Conservation (phyloP, 371 early-diverging fungal genomes). For the Lichtheimia ramosa region DNA sequence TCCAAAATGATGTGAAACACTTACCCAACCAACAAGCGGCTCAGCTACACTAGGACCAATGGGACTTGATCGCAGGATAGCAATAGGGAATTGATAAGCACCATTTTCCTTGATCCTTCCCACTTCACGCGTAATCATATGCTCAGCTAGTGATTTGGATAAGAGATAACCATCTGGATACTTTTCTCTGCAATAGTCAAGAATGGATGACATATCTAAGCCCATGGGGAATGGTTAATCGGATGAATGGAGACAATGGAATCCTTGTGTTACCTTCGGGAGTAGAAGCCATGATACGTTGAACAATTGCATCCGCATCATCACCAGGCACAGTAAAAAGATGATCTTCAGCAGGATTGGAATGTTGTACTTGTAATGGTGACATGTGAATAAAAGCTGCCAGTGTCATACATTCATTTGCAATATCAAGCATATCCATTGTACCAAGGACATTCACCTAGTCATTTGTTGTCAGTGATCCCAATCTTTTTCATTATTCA, state of each 20-base stretch:
- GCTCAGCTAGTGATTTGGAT: conserved; percentile 60
- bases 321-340: conserved; percentile 48
- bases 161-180: conserved; percentile 59
- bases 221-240: too few species aligned
- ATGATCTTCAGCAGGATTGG: conserved; percentile 33
- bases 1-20: neutral
- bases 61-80: conserved; percentile 54
- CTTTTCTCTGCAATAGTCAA: conserved; percentile 10
- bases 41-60: conserved; percentile 54
- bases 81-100: conserved; percentile 38
- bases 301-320: conserved; percentile 37
- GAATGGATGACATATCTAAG: conserved; percentile 16
- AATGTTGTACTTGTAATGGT: conserved; percentile 38
- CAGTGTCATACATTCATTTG: conserved; percentile 47
- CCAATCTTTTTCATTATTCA: neutral
- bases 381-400: conserved; percentile 55
- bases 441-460: conserved; percentile 59
- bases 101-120: conserved; percentile 28
- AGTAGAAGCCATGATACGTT: conserved; percentile 15
- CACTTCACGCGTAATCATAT: conserved; percentile 47
- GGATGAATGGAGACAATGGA: neutral
- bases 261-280: conserved; percentile 14
- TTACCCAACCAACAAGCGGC: conserved; percentile 68
- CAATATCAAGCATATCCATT: conserved; percentile 49
- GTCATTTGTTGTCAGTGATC: neutral